Conservation (phyloP, 352 stramenopile species). For the Albugo laibachii region DNA sequence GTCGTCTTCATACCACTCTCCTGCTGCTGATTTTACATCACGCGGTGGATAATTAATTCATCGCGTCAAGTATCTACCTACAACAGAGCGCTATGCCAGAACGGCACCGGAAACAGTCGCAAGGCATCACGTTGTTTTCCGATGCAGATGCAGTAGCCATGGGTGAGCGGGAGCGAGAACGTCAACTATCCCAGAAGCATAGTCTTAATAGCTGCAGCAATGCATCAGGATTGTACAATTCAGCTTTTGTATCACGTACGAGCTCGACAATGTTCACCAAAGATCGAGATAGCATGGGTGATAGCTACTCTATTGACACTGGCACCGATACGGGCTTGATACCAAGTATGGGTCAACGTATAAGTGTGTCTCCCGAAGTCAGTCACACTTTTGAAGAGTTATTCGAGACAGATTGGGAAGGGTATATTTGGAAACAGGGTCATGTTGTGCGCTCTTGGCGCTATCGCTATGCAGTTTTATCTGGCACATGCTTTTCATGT, state of each 20-base stretch:
- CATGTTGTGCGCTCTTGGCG: constrained; percentile 74
- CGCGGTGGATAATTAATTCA: too few species aligned
- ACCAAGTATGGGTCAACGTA: constrained; percentile 9
- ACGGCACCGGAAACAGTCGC: constrained; percentile 10
- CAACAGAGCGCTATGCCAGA: too few species aligned
- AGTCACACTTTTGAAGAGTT: constrained; percentile 56
- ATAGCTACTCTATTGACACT: not conserved
- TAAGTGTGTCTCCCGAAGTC: constrained; percentile 54
- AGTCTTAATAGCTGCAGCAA: constrained; percentile 1
- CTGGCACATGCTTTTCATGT: constrained; percentile 52
- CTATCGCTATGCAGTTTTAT: constrained; percentile 66
- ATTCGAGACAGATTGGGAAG: constrained; percentile 77
- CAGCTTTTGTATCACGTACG: not conserved
- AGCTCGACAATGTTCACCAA: not conserved
- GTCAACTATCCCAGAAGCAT: constrained; percentile 11
- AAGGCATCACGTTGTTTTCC: constrained; percentile 54
- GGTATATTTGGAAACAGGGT: constrained; percentile 76
- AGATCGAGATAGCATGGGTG: not conserved
- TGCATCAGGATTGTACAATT: not conserved
- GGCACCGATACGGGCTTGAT: not conserved
- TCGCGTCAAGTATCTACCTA: too few species aligned
- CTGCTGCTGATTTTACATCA: too few species aligned
- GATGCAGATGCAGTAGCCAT: constrained; percentile 49
- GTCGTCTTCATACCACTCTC: too few species aligned
- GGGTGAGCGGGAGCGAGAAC: constrained; percentile 29